Conservation (phyloP, 192 early-diverging fungal species). For the Dimargaris cristalligena region DNA sequence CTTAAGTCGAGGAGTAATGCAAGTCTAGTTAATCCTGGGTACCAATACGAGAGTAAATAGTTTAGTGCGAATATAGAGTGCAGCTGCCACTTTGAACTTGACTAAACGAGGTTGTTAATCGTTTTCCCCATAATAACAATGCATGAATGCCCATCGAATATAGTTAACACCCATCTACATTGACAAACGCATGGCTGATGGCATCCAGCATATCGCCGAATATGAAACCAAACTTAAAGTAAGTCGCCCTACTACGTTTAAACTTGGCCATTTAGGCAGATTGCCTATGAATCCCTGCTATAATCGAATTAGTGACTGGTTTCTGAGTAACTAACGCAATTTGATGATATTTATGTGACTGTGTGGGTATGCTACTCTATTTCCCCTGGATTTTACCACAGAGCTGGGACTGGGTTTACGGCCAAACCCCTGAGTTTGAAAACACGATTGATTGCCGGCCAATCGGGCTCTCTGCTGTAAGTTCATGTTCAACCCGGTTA, state of each 20-base stretch:
- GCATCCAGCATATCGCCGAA: constrained; percentile 9
- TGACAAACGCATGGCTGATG: constrained; percentile 7
- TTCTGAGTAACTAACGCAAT: neutral
- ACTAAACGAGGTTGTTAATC: neutral
- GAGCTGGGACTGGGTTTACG: constrained; percentile 7
- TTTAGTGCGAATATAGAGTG: neutral
- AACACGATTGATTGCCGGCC: neutral
- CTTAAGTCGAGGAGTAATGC: no score
- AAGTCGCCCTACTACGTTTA: constrained; percentile 1
- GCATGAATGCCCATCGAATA: constrained; percentile 15
- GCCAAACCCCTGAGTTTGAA: constrained; percentile 11
- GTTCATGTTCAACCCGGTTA: no score
- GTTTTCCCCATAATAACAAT: neutral
- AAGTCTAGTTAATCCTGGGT: no score
- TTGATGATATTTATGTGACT: no score
- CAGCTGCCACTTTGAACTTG: neutral
- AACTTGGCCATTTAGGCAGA: neutral
- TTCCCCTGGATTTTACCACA: neutral
- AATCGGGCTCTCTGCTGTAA: neutral
- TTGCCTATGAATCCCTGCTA: neutral
- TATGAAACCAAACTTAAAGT: constrained; percentile 16
- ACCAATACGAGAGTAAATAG: no score
- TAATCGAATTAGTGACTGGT: neutral
- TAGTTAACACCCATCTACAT: constrained; percentile 15
- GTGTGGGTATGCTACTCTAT: no score